These are phyloP conservation scores for Fraxinus sp. DNA, from an alignment of 305 asterid genomes.

Conservation along the genomic window DNA sequence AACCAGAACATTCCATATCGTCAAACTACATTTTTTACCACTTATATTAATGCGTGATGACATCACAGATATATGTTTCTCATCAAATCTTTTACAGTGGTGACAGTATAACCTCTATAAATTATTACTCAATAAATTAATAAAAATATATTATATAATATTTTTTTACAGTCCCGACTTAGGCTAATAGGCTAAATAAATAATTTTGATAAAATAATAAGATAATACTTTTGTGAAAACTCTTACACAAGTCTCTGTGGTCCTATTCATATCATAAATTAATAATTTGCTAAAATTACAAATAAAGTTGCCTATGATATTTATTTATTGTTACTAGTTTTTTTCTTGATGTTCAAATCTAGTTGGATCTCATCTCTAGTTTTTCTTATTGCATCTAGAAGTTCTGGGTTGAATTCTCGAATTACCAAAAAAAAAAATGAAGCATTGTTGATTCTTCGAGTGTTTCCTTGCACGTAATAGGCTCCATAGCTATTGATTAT, in stretches of 20 bases:
- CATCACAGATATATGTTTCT: background rate
- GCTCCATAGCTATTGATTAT: background rate
- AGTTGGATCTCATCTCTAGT: background rate
- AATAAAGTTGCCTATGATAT: no score
- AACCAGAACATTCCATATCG: background rate
- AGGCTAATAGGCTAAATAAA: background rate
- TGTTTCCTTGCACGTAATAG: background rate
- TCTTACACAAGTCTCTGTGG: no score
- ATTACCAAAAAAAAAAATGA: background rate
- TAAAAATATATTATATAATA: no score
- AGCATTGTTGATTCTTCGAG: background rate
- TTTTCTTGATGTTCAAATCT: background rate
- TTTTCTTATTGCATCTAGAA: background rate
- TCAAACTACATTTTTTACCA: background rate
- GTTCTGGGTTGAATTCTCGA: background rate
- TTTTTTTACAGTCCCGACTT: background rate
- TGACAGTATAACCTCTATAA: no score
- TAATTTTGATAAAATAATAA: no score
- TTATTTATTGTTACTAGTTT: background rate
- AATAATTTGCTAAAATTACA: no score
- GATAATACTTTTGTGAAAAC: background rate
- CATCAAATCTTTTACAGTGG: background rate
- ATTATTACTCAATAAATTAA: no score
- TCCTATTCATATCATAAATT: no score
- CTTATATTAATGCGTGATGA: background rate